phyloP scores from a whole-genome alignment of 2,329 filamentous ascomycete species.

The Mycosphaerella arachidis region DNA sequence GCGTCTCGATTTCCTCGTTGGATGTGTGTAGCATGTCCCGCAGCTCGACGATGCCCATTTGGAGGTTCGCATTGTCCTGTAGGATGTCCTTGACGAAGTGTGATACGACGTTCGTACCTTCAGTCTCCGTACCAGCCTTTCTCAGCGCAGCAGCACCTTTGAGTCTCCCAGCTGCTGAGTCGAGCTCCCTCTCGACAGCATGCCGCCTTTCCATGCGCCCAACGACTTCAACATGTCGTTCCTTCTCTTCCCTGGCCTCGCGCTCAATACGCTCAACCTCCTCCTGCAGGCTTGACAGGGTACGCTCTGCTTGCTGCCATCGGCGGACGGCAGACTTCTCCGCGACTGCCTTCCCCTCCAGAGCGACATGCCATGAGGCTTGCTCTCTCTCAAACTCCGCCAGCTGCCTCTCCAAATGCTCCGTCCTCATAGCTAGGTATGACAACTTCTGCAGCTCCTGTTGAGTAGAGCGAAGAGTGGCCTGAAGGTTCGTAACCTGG shows the following conservation, averaged over 20 bases:
- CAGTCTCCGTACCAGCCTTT: conserved; percentile 56
- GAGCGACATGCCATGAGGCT: conserved; percentile 61
- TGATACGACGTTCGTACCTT: conserved; percentile 70
- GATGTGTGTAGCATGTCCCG: conserved; percentile 85
- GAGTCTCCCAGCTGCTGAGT: conserved; percentile 71
- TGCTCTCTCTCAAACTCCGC: conserved; percentile 78
- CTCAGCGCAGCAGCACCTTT: conserved; percentile 74
- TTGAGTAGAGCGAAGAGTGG: conserved; percentile 71
- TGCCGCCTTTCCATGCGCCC: conserved; percentile 79
- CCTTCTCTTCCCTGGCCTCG: conserved; percentile 73
- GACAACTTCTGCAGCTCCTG: conserved; percentile 71
- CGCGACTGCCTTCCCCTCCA: conserved; percentile 66
- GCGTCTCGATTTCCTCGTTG: conserved; percentile 84
- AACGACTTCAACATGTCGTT: conserved; percentile 76
- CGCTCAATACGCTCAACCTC: conserved; percentile 85
- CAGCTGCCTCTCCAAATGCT: conserved; percentile 75
- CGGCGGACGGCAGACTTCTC: conserved; percentile 73
- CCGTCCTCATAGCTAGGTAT: conserved; percentile 66
- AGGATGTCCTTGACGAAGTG: conserved; percentile 95
- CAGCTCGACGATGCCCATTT: conserved; percentile 85
- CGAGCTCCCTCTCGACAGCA: conserved; percentile 75
- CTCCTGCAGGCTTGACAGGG: conserved; percentile 72
- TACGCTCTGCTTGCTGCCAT: conserved; percentile 80
- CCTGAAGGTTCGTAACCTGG: conserved; percentile 71
- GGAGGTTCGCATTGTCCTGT: conserved; percentile 89